Evolutionary conservation across 805 yeast genomes (phyloP), one percentile per base, ranked within the genome.

Genomic region (Kodamaea leandrae): DNA sequence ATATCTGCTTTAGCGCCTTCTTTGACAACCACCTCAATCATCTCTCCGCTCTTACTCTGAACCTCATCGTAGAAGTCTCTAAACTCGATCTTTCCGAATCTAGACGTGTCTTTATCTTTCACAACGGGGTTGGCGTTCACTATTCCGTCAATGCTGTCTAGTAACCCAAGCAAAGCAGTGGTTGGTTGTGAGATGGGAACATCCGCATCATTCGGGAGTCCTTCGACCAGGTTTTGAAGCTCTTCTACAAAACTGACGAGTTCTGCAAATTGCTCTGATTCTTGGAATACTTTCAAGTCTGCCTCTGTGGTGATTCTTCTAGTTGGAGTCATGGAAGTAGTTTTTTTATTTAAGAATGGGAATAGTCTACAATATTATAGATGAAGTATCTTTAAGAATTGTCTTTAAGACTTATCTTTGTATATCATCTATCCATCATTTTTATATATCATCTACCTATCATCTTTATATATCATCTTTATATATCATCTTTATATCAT

Each of bases 11-110:
- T 25, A 14, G 32, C 7, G 14, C 8, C 18, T 37, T 29, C 43
- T 46, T 46, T 7, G 48, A 55, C 52, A 49, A 52, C 13, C 50
- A 37, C 32, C 48, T 49, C n/a, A 30, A 40, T 15, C 54, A 44
- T 42, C 47, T 46, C 10, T n/a, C 34, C 6, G 36, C 36, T 19
- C n/a, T 33, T 23, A 13, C 15, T 18, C n/a, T 20, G 6, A 14
- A 45, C 27, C 16, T 24, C 32, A 23, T 88, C 93, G 58, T 83
- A 88, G 54, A 90, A 87, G 42, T 80, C 89, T 33, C 83, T 69
- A 61, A 91, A 93, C 59, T 93, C 98, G 7, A 80, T 70, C 57
- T 93, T 93, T 5, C 99, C 99, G 60, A 93, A 93, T 43, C 99
- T 70, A 6, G 96, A 82, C 1, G 69, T 59, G 2, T 73, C 71